Evolutionary conservation across 495 filamentous ascomycete genomes (phyloP), one percentile per base, ranked within the genome.

Genomic region (Xylaria intraflava): DNA sequence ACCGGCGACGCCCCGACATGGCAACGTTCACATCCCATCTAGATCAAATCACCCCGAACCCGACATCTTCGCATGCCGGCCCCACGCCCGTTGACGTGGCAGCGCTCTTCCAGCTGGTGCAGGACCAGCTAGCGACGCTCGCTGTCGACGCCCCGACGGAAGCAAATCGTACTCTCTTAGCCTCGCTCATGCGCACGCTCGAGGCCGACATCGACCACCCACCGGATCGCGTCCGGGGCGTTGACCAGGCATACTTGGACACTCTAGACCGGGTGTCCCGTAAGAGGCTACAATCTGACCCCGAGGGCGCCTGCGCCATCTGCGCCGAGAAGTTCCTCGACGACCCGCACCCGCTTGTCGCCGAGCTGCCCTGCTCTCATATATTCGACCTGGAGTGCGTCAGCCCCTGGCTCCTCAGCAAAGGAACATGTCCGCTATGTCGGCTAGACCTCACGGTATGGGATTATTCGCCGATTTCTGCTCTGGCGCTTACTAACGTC

Each of bases 301-400:
- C 72, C 27, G 79, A 77, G 6, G 87, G 92, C 55, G 73, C 65
- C 23, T 98, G 93, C 59, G 87, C 89, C 1, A 96, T 98, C 55
- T 98, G 93, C 68, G 82, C 79, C 20, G 89, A 90, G 62, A 71
- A 74, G 31, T 96, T 89, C 60, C 65, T 96, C 14, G 90, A 96
- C 38, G 88, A 87, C 74, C 70, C 61, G 61, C 80, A 90, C 58
- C 86, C 88, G 17, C 78, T 98, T 11, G 91, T 96, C 14, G 92
- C 96, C 27, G 80, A 83, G 58, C 74, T 98, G 49, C 89, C 90
- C 20, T 98, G 93, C 10, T 81, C 77, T 19, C 93, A 98, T n/a
- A 65, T 83, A 23, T 96, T 95, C 70, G 93, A 98, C 67, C 69
- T 96, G 12, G 91, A 97, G 67, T 98, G 93, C 65, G 87, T 98